A percentile compares a stretch with the other conserved stretches of the same genome.
Conservation (phyloP, 192 early-diverging fungal genomes). For the Coemansia interrupta region DNA sequence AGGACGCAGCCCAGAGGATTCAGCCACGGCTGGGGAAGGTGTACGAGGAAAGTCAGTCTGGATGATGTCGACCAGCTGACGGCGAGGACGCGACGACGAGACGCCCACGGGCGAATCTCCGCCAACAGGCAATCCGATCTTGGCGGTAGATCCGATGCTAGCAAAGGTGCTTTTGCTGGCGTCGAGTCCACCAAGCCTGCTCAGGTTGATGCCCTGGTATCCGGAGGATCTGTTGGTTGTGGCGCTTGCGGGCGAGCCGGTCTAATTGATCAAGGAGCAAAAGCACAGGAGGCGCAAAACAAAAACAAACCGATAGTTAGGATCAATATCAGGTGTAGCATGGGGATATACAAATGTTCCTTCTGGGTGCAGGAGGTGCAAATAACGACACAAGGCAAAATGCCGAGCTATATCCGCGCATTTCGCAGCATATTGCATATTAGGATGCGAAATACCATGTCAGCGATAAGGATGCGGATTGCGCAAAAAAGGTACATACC, state of each 20-base stretch:
- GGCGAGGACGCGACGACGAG: slow-evolving; percentile 25
- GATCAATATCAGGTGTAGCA: no score
- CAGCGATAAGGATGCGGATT: no score
- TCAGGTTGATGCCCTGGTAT: slow-evolving; percentile 25
- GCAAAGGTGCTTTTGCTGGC: slow-evolving; percentile 3
- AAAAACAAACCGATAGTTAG: no score
- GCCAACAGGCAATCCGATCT: background rate
- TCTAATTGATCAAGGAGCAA: slow-evolving; percentile 15
- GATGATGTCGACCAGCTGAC: slow-evolving; percentile 49
- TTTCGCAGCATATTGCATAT: no score
- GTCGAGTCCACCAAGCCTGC: slow-evolving; percentile 15
- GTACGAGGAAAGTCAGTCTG: slow-evolving; percentile 51
- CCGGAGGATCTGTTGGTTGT: slow-evolving; percentile 26
- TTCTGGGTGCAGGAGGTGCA: no score
- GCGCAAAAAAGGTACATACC: slow-evolving; percentile 17
- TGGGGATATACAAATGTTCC: no score
- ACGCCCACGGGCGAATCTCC: slow-evolving; percentile 14
- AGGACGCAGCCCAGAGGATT: slow-evolving; percentile 17
- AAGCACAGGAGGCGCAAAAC: no score
- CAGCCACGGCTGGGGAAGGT: slow-evolving; percentile 44
- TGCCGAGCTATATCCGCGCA: no score
- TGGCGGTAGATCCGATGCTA: background rate
- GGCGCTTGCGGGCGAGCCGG: slow-evolving; percentile 18
- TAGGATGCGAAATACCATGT: no score
- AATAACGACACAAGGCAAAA: no score